Base-by-base conservation (phyloP, 345 rosid species). In the Camelina hispida region DNA sequence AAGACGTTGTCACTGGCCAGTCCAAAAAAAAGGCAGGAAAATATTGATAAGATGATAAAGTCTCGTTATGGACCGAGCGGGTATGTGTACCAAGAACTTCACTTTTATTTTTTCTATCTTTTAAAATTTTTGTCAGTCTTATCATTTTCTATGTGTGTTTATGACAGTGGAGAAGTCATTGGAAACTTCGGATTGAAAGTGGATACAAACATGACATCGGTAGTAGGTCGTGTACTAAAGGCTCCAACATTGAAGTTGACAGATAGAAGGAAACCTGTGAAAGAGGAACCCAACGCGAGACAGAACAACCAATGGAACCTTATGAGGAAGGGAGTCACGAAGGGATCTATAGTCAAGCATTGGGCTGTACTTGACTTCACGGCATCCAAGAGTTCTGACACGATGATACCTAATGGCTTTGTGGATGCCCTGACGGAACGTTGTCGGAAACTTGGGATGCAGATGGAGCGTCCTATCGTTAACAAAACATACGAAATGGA, bases 361-460 rank as follows among this genome's bases (percentile, higher is more conserved):
- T 93, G 98, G 98, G 97, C 84, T 74, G 74, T 94, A 23, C 63
- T 93, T 43, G 91, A 93, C 70, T 93, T 93, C 70, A 93, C 82
- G 5, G 64, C 77, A 2, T 47, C 1, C 11, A 85, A 87, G 2
- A 79, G 69, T 35, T 0, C 0, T 9, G 73, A 47, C 62, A 60
- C 74, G 53, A 77, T 82, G 67, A n/a, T 20, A 1, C 38, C 35
- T 1, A 0, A 13, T 16, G 18, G 6, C 32, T 88, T 93, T 78
- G 80, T 87, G 55, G 32, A 68, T 0, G 73, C 74, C 9, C 82
- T 93, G 48, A 81, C 76, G 4, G 15, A 11, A 4, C 85, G 84
- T 32, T 89, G 94, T 62, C 6, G 2, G 52, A 85, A 5, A 6
- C 87, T 91, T 9, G 90, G 97, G 35, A 87, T 93, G 38, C 66